These are phyloP conservation scores for Dipodascopsis tothii DNA, from an alignment of 805 yeast genomes.

Conservation along the genomic window DNA sequence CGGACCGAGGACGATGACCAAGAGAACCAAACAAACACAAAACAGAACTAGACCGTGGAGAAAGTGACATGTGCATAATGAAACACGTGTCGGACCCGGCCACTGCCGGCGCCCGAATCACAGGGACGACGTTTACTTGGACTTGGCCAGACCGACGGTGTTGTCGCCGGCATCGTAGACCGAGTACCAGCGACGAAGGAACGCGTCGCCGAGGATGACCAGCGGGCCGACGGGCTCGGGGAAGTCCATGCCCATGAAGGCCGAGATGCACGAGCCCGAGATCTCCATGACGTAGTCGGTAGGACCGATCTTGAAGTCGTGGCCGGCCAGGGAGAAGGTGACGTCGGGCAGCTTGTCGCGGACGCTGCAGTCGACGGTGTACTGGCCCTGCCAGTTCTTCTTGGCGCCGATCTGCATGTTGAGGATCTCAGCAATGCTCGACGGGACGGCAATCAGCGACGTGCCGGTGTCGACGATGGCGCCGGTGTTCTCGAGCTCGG, in stretches of 20 bases:
- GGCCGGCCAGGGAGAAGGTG: conserved; percentile 81
- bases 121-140: conserved; percentile 50
- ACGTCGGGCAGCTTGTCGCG: conserved; percentile 84
- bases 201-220: conserved; percentile 95
- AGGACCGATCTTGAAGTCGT: conserved; percentile 83
- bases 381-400: conserved; percentile 97
- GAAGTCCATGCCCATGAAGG: conserved; percentile 94
- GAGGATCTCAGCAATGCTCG: conserved; percentile 89
- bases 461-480: conserved; percentile 99
- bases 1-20: too few species aligned
- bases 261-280: conserved; percentile 91
- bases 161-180: conserved; percentile 83
- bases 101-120: too few species aligned
- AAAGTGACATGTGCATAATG: too few species aligned
- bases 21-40: too few species aligned
- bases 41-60: too few species aligned
- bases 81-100: too few species aligned
- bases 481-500: conserved; percentile 73
- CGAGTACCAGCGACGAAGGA: conserved; percentile 91
- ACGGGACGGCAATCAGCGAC: conserved; percentile 88
- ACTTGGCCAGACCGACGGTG: conserved; percentile 89
- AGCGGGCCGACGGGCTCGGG: conserved; percentile 95
- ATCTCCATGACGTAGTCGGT: conserved; percentile 91
- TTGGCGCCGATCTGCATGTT: conserved; percentile 95
- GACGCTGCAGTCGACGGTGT: conserved; percentile 79